Base-by-base conservation (phyloP, 2,329 filamentous ascomycete species). In the Chalara sp. region DNA sequence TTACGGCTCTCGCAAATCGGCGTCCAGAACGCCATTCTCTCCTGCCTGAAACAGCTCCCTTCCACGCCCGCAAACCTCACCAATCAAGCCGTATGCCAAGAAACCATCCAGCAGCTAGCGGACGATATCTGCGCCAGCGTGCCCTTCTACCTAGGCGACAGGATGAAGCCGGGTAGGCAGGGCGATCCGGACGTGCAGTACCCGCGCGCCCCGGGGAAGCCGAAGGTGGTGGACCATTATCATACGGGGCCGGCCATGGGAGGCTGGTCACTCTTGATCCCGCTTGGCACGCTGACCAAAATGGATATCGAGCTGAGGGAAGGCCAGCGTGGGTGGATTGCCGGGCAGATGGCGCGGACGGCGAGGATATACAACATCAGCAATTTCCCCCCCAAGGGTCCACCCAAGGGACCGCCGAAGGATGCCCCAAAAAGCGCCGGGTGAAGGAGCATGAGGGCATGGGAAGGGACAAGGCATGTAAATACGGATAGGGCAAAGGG, bases 71-170 rank as follows among this genome's bases (percentile, higher is more conserved):
- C 30, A 13, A 49, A 31, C 30, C n/a, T 48, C 6, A 32, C 32
- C 21, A 35, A 44, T 12, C 46, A 32, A 13, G 46, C 40, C n/a
- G 7, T 35, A 10, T 44, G 21, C 35, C n/a, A 46, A n/a, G 10
- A 35, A 12, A 46, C 4, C 5, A 46, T 53, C 28, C 48, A 51
- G 35, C 41, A 42, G 11, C 13, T 48, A n/a, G 48, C 46, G 6
- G 52, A 53, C 32, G 41, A 53, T 37, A 51, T 53, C 3, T 53
- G 52, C 32, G 52, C 48, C 8, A 51, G 48, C 35, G 37, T 53
- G 31, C 52, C 52, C 1, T 53, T 50, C 32, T 13, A 29, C 12
- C 41, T 53, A 5, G 52, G 52, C 13, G 48, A 51, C 30, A 43
- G 44, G 13, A 47, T 30, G 12, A 32, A 43, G 32, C 45, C 48